Conservation (phyloP, 2,329 filamentous ascomycete species). For the Ceratocystis cacaofunesta region DNA sequence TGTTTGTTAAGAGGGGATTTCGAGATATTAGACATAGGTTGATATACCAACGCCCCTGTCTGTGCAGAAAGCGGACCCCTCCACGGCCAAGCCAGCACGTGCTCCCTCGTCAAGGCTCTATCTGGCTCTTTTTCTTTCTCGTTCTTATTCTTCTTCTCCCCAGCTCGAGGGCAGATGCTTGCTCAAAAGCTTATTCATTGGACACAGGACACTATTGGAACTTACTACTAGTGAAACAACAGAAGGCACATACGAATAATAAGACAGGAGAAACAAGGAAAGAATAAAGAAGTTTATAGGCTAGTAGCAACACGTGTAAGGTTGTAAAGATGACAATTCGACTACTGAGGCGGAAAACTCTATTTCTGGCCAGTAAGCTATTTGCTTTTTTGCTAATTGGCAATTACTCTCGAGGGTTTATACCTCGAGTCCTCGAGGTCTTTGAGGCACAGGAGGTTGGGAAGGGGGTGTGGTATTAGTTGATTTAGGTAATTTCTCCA, state of each 20-base stretch:
- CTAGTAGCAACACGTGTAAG: background rate
- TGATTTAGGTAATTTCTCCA: background rate
- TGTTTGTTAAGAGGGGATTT: background rate
- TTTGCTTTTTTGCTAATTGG: background rate
- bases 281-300: background rate
- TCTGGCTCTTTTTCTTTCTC: background rate
- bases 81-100: background rate
- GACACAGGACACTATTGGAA: background rate
- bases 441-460: background rate
- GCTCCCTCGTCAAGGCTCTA: background rate
- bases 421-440: background rate
- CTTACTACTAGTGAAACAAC: conserved; percentile 4
- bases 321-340: background rate
- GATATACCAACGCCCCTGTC: background rate
- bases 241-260: background rate
- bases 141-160: background rate
- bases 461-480: background rate
- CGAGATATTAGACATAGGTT: background rate
- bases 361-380: background rate
- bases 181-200: background rate
- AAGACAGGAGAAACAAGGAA: background rate
- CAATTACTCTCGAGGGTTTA: background rate
- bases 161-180: background rate
- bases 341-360: background rate
- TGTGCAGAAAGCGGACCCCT: background rate